phyloP scores from a whole-genome alignment of 1,284 basidiomycete species.

The Apiotrichum gracile region DNA sequence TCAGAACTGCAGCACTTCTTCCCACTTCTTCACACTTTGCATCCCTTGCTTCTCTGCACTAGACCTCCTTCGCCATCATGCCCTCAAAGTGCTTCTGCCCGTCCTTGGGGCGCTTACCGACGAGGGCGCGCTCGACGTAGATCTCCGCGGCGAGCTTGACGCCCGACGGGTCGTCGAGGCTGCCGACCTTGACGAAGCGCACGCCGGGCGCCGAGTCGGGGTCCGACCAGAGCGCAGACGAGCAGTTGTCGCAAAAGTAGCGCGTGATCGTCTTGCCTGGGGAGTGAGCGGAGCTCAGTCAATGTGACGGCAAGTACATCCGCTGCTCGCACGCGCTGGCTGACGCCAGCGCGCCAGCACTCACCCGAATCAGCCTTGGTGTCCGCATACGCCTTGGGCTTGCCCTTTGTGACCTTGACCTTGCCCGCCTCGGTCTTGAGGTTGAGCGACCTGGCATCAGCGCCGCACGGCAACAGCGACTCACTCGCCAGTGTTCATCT shows the following conservation, averaged over 20 bases:
- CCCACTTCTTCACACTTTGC: not conserved
- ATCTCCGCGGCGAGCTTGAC: slow-evolving; percentile 13
- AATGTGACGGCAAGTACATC: not conserved
- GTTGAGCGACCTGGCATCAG: slow-evolving; percentile 11
- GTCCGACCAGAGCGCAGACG: slow-evolving; percentile 16
- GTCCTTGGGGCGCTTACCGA: not conserved
- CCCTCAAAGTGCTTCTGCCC: slow-evolving; percentile 17
- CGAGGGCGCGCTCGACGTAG: slow-evolving; percentile 11
- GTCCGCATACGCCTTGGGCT: slow-evolving; percentile 10
- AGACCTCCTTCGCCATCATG: slow-evolving; percentile 18
- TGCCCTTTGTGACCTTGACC: slow-evolving; percentile 14
- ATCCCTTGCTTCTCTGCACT: not conserved
- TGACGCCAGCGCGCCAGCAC: not conserved
- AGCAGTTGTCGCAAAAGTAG: slow-evolving; percentile 28
- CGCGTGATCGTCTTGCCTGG: slow-evolving; percentile 21
- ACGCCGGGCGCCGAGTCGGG: slow-evolving; percentile 11
- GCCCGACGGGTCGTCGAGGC: slow-evolving; percentile 7
- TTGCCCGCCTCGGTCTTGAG: slow-evolving; percentile 6
- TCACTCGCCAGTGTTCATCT: slow-evolving; percentile 5
- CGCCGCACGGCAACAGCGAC: not conserved
- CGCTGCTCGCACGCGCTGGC: too few species aligned
- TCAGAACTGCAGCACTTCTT: not conserved
- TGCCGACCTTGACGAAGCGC: slow-evolving; percentile 14
- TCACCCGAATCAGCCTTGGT: slow-evolving; percentile 8
- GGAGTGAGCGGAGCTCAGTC: not conserved